Evolutionary conservation across 345 rosid genomes (phyloP), one percentile per base, ranked within the genome.

Genomic region (Euphorbia tirucalli): DNA sequence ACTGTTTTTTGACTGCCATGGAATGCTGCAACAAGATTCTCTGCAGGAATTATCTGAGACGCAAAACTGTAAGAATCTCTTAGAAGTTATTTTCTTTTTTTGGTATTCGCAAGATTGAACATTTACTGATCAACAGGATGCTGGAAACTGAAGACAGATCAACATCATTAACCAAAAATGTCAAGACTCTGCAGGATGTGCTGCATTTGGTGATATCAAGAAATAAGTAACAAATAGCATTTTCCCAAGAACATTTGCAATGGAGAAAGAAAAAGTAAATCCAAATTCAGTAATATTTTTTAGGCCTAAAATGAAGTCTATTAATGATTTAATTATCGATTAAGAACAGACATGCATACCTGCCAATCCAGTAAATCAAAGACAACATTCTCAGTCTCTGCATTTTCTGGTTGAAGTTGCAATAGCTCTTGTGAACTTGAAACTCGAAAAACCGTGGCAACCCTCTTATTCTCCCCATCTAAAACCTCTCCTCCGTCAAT

Each of bases 31-130:
- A 91, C 91, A 30, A 93, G 81, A 79, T 93, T 89, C 79, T 91
- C 96, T 9, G 98, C 98, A 3, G 93, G 91, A 76, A 93, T 89
- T 48, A 89, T 82, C 98, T 93, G 61, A 56, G 21, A 78, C 78
- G 59, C 32, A 61, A 35, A 70, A 49, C 5, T n/a, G n/a, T 22
- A 66, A 49, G 25, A 25, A 57, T 10, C 5, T 21, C 32, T 27
- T 3, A 49, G 68, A 52, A 37, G 56, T n/a, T n/a, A n/a, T n/a
- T n/a, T n/a, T n/a, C n/a, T n/a, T n/a, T n/a, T n/a, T n/a, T n/a
- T n/a, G n/a, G n/a, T n/a, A n/a, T n/a, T n/a, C n/a, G n/a, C n/a
- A n/a, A n/a, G n/a, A n/a, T n/a, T 24, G 11, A 56, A 27, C 39
- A 55, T 25, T 22, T 27, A 25, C 15, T 39, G 22, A 4, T 68